Evolutionary conservation across 2,329 filamentous ascomycete genomes (phyloP).

Genomic region (Trichoderma harzianum): DNA sequence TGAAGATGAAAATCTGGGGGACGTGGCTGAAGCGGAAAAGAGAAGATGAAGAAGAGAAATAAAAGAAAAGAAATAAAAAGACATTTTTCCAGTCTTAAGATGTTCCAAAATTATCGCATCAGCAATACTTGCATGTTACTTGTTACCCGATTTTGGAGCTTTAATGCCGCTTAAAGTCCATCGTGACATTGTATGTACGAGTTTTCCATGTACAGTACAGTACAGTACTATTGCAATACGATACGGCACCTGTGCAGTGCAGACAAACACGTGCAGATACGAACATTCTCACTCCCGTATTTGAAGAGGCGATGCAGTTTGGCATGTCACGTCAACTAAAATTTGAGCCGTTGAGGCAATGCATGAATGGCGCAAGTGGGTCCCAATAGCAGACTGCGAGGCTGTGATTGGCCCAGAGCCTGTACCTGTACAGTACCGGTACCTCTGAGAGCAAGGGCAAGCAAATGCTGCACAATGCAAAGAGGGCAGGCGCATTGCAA

Average conservation of each 20-base stretch:
- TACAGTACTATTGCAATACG: not conserved
- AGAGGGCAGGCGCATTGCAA: not conserved
- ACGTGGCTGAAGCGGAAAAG: not conserved
- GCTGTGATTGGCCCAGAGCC: not conserved
- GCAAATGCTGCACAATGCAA: not conserved
- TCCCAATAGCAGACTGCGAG: not conserved
- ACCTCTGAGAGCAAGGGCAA: not conserved
- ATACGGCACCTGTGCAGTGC: not conserved
- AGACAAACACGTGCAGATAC: not conserved
- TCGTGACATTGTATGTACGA: not conserved
- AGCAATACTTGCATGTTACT: not conserved
- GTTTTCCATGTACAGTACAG: not conserved
- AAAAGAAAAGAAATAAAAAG: not conserved
- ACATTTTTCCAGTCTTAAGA: not conserved
- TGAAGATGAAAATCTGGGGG: not conserved
- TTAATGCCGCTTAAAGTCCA: not conserved
- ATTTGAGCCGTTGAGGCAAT: not conserved
- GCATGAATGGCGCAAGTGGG: not conserved
- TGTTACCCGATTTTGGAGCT: not conserved
- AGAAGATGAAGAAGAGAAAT: not conserved
- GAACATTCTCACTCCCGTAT: not conserved
- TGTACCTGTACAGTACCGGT: too few relatives aligned
- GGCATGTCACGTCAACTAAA: not conserved
- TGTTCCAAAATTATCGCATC: not conserved
- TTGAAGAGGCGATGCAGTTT: not conserved